Conservation (phyloP, 495 filamentous ascomycete genomes). For the Apiosordaria backusii region DNA sequence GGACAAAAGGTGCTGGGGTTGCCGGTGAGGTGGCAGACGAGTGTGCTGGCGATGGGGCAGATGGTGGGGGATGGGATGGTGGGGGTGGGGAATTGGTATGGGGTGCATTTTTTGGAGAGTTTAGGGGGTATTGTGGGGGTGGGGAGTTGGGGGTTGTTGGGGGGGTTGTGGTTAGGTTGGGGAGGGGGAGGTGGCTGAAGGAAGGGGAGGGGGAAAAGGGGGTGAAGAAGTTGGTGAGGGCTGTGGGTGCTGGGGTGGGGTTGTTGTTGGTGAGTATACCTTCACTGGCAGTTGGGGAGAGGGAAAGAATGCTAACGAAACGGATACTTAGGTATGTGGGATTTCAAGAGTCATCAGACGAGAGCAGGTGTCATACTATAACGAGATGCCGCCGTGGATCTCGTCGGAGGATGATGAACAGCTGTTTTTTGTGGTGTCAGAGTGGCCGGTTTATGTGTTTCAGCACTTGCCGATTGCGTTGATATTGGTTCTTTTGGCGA, state of each 20-base stretch:
- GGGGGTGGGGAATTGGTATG: conserved; percentile 7
- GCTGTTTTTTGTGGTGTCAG: conserved; percentile 3
- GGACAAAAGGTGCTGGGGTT: neutral
- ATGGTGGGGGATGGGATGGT: conserved; percentile 6
- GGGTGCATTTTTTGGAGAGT: neutral
- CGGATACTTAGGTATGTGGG: conserved; percentile 2
- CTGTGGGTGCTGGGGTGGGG: neutral
- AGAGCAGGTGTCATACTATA: neutral
- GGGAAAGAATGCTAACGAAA: neutral
- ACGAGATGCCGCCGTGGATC: neutral
- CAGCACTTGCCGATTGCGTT: conserved; percentile 7
- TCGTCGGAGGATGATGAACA: neutral
- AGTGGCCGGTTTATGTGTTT: conserved; percentile 18
- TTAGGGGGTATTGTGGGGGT: conserved; percentile 8
- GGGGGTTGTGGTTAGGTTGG: neutral
- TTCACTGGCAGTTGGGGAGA: neutral
- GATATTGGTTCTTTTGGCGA: conserved; percentile 8
- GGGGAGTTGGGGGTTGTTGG: conserved; percentile 7
- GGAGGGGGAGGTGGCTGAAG: neutral
- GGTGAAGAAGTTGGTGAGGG: conserved; percentile 9
- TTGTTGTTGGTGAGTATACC: conserved; percentile 13
- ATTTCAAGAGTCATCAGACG: conserved; percentile 6
- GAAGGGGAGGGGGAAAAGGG: neutral
- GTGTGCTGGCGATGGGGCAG: conserved; percentile 6
- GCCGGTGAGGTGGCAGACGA: conserved; percentile 11